phyloP scores from a whole-genome alignment of 345 rosid species.

The Raphanus raphanistrum region DNA sequence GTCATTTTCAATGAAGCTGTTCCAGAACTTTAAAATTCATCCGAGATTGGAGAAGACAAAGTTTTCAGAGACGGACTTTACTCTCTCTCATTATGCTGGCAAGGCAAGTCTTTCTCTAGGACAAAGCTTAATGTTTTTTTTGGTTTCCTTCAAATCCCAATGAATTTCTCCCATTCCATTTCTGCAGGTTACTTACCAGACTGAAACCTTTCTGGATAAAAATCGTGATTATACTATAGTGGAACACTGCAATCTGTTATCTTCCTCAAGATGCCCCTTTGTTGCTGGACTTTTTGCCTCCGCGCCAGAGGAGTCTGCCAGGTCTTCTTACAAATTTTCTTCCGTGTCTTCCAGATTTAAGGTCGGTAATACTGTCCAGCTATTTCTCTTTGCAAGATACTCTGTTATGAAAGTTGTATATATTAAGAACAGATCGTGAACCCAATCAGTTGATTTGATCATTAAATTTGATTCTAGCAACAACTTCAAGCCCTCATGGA shows the following conservation, averaged over 20 bases:
- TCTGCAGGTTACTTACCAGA: conserved; percentile 87
- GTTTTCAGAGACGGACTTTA: conserved; percentile 94
- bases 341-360: conserved; percentile 96
- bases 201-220: conserved; percentile 85
- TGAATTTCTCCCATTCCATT: conserved; percentile 13
- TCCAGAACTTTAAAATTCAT: conserved; percentile 66
- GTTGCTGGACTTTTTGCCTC: conserved; percentile 79
- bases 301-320: conserved; percentile 62
- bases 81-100: conserved; percentile 96
- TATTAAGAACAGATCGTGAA: conserved; percentile 5
- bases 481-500: conserved; percentile 99
- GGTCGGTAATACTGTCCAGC: conserved; percentile 44
- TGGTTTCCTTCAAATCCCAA: conserved; percentile 25
- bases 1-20: conserved; percentile 83
- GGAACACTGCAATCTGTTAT: conserved; percentile 87
- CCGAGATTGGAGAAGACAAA: conserved; percentile 84
- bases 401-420: not conserved
- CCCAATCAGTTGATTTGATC: conserved; percentile 16
- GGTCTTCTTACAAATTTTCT: conserved; percentile 97
- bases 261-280: conserved; percentile 82
- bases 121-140: conserved; percentile 15
- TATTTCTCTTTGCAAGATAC: conserved; percentile 7
- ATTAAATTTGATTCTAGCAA: conserved; percentile 55
- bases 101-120: conserved; percentile 61
- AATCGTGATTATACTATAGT: conserved; percentile 96